Conservation (phyloP, 2,329 filamentous ascomycete genomes). For the Aureobasidium sp. region DNA sequence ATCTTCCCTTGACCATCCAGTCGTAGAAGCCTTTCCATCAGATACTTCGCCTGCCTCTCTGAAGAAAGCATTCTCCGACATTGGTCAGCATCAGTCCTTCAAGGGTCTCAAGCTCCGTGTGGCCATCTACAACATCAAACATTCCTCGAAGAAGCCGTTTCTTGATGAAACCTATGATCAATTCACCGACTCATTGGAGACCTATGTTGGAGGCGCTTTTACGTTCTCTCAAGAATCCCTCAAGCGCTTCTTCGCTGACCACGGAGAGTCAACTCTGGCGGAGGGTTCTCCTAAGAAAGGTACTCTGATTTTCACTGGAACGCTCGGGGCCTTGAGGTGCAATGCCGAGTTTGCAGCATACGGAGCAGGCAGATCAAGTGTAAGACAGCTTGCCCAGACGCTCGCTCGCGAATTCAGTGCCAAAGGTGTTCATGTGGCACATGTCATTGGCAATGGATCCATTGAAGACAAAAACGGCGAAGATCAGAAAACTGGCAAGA, state of each 20-base stretch:
- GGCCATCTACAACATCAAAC: constrained; percentile 52
- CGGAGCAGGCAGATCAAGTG: constrained; percentile 46
- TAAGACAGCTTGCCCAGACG: constrained; percentile 50
- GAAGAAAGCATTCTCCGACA: constrained; percentile 43
- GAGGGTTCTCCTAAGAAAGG: constrained; percentile 48
- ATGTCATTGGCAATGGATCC: constrained; percentile 51
- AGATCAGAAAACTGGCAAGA: constrained; percentile 44
- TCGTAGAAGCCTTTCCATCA: constrained; percentile 47
- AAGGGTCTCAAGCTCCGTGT: constrained; percentile 44
- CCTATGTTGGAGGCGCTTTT: constrained; percentile 51
- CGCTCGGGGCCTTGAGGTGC: constrained; percentile 45
- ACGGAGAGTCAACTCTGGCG: constrained; percentile 41
- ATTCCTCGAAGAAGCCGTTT: constrained; percentile 49
- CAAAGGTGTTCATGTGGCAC: constrained; percentile 53
- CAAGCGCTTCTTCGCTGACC: constrained; percentile 46
- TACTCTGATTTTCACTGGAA: constrained; percentile 52
- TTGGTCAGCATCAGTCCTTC: constrained; percentile 44
- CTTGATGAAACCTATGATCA: constrained; percentile 47
- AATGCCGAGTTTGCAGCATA: constrained; percentile 51
- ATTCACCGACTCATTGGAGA: constrained; percentile 43
- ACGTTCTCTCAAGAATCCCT: constrained; percentile 49
- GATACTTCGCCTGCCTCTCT: constrained; percentile 45
- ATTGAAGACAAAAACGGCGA: constrained; percentile 48
- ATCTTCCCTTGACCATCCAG: constrained; percentile 35
- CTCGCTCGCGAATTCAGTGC: constrained; percentile 51